These are phyloP conservation scores for Tylopilus sp. DNA, from an alignment of 768 basidiomycete genomes.

Conservation along the genomic window DNA sequence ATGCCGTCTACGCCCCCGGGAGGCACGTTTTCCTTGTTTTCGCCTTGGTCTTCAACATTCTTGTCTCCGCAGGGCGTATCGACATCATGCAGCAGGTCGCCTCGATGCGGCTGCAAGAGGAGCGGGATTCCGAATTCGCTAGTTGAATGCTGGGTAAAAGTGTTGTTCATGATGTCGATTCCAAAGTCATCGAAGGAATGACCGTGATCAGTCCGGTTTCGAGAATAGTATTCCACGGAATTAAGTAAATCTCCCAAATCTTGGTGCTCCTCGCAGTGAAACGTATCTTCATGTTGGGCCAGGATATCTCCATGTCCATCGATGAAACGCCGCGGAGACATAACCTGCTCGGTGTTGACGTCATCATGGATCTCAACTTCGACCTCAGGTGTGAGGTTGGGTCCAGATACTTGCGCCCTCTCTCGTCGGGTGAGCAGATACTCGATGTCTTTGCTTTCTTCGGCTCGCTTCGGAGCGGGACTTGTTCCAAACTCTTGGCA, in stretches of 20 bases:
- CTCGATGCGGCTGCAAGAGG: conserved; percentile 9
- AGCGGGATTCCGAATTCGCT: conserved; percentile 4
- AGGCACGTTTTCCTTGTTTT: conserved; percentile 19
- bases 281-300: not conserved
- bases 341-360: not conserved
- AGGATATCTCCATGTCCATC: not conserved
- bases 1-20: conserved; percentile 1
- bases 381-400: not conserved
- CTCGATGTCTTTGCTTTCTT: conserved; percentile 11
- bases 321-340: not conserved
- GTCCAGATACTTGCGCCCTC: conserved; percentile 14
- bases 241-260: not conserved
- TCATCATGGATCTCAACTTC: not conserved
- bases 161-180: conserved; percentile 12
- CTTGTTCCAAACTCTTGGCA: conserved; percentile 27
- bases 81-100: not conserved
- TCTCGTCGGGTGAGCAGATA: conserved; percentile 28
- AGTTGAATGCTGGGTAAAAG: not conserved
- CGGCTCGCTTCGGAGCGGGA: conserved; percentile 17
- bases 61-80: conserved; percentile 12
- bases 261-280: not conserved
- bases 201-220: not conserved
- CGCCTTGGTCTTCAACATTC: conserved; percentile 3
- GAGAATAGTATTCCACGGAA: not conserved
- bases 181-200: conserved; percentile 14